A percentile compares a stretch with the other conserved stretches of the same genome.
Evolutionary conservation across 2,329 filamentous ascomycete species (phyloP).

Genomic region (Lasiodiplodia sp.): DNA sequence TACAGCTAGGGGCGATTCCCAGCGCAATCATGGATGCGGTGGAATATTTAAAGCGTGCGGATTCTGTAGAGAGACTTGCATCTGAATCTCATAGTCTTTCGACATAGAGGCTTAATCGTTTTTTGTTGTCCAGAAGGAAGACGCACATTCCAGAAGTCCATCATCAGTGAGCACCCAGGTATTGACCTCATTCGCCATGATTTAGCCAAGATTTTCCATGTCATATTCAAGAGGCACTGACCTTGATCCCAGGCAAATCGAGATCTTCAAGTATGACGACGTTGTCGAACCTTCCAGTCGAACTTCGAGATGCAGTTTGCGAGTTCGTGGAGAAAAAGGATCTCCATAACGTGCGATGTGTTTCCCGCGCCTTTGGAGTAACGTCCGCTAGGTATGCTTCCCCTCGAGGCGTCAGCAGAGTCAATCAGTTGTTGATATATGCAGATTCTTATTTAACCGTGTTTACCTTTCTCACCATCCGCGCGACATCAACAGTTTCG

Average conservation of each 20-base stretch:
- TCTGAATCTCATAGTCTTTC: neutral
- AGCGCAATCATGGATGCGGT: too few species aligned
- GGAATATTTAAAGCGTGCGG: neutral
- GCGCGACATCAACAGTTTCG: neutral
- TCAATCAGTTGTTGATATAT: neutral
- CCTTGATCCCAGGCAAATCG: neutral
- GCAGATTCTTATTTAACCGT: neutral
- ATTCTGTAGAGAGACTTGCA: neutral
- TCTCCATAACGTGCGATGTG: neutral
- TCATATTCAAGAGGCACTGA: neutral
- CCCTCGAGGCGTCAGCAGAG: neutral
- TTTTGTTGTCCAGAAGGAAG: neutral
- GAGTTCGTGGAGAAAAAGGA: neutral
- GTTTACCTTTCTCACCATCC: neutral
- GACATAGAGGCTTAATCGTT: neutral
- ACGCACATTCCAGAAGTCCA: neutral
- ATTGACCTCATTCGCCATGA: neutral
- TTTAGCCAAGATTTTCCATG: neutral
- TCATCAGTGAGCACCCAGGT: neutral
- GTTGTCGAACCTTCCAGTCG: neutral
- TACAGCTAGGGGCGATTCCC: neutral
- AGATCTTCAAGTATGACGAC: neutral
- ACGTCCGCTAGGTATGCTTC: neutral
- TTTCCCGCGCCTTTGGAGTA: neutral
- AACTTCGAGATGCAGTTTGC: neutral